phyloP scores from a whole-genome alignment of 129 eudicot species.

The Mikania micrantha region DNA sequence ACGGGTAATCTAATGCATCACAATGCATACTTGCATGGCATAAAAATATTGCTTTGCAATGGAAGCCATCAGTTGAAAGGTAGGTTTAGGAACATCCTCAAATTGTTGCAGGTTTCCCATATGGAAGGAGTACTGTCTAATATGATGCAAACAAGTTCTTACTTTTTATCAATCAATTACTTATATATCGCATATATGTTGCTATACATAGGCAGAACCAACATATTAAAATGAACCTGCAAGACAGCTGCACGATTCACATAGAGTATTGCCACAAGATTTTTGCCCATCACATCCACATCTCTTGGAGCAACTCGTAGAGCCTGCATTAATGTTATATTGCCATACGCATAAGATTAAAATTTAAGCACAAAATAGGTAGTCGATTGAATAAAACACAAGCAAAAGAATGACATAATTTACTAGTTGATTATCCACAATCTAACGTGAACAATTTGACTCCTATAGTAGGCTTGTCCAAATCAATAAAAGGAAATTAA shows the following conservation, averaged over 20 bases:
- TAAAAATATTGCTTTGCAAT: background rate
- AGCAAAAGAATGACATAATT: background rate
- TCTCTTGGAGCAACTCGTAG: conserved; percentile 69
- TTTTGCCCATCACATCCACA: conserved; percentile 48
- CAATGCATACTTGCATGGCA: background rate
- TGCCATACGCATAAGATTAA: background rate
- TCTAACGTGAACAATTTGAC: background rate
- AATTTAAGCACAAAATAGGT: background rate
- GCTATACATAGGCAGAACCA: background rate
- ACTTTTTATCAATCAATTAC: background rate
- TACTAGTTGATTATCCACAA: conserved; percentile 9
- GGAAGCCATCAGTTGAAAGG: background rate
- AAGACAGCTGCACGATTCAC: conserved; percentile 76
- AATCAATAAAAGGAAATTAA: background rate
- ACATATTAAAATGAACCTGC: conserved; percentile 36
- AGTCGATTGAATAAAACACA: background rate
- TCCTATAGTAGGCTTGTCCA: background rate
- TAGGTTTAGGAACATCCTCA: background rate
- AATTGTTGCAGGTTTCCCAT: background rate
- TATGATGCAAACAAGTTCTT: background rate
- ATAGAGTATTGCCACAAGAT: conserved; percentile 56
- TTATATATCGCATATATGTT: background rate
- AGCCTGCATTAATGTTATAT: conserved; percentile 44
- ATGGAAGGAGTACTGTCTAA: background rate
- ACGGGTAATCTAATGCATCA: background rate